Evolutionary conservation across 1,139 yeast species (phyloP), one percentile per base, ranked within the genome.

Genomic region (Diutina catenulata): DNA sequence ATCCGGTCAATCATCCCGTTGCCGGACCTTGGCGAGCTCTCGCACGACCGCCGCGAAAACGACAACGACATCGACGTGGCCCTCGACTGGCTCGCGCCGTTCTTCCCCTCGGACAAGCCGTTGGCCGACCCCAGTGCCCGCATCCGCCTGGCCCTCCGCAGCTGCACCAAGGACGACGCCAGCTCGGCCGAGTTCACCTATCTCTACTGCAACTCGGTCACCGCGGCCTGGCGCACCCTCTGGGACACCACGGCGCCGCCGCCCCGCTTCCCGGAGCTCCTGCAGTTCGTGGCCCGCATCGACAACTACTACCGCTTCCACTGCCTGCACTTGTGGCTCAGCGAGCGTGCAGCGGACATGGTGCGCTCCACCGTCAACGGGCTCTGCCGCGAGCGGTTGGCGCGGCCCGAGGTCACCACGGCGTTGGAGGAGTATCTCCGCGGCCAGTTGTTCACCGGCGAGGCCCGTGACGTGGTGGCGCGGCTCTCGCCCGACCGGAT

Each of bases 1-100:
- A 36, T 45, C 15, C 36, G 38, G 10, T 22, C 38, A 5, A 38
- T 39, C 16, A 38, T 36, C 3, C 47, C 47, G 3, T 35, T 39
- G 4, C 44, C 39, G 19, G 38, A 40, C 5, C 43, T 45, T 8
- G 21, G 40, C 6, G 46, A 44, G 28, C 39, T 45, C 9, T 31
- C 39, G 21, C 38, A 39, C 10, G 44, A 41, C 5, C 41, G 38
- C 15, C 40, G 50, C 13, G 70, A 66, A 27, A 49, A 59, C n/a
- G 71, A 67, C 42, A 66, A 64, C 44, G 74, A 68, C 43, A 51
- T 65, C 10, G 57, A 57, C 25, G 52, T 60, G 28, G 50, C 67
- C 9, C 51, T 68, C 9, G 49, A 62, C 38, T 67, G 70, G 69
- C 51, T 67, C 26, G 49, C 49, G 38, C 65, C 68, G 4, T 57